A percentile compares a stretch with the other conserved stretches of the same genome.
Conservation (phyloP, 805 yeast genomes). For the Pachysolen tannophilus region DNA sequence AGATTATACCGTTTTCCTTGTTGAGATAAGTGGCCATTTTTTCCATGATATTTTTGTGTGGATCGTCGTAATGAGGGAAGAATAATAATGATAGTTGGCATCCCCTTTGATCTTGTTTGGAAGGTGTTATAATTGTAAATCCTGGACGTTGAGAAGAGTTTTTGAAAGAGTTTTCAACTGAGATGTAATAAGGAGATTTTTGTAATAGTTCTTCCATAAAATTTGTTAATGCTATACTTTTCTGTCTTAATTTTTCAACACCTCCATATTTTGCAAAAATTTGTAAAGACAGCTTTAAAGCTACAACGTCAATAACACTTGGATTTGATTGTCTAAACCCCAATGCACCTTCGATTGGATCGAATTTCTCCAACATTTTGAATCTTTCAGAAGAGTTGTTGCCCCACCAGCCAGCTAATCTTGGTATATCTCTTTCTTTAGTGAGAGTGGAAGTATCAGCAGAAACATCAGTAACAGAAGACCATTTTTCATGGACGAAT, state of each 20-base stretch:
- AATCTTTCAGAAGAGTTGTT: conserved; percentile 65
- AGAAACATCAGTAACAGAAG: conserved; percentile 22
- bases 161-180: conserved; percentile 17
- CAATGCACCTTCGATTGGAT: conserved; percentile 78
- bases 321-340: conserved; percentile 91
- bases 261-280: conserved; percentile 59
- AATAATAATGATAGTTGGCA: conserved; percentile 77
- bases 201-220: conserved; percentile 43
- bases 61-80: conserved; percentile 33
- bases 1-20: conserved; percentile 52
- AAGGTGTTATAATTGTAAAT: conserved; percentile 73
- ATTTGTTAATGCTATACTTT: conserved; percentile 50
- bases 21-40: conserved; percentile 41
- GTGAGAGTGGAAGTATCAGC: too few relatives aligned
- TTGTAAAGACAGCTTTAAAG: conserved; percentile 60
- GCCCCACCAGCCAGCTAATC: conserved; percentile 98
- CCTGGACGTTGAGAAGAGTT: conserved; percentile 19
- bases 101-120: conserved; percentile 52
- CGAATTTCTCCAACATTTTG: conserved; percentile 69
- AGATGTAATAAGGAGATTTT: conserved; percentile 37
- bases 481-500: conserved; percentile 55
- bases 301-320: conserved; percentile 75
- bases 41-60: conserved; percentile 51
- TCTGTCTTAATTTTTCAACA: conserved; percentile 42
- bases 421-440: conserved; percentile 33